Conservation (phyloP, 1,139 yeast species). For the Nakaseomyces nivariensis region DNA sequence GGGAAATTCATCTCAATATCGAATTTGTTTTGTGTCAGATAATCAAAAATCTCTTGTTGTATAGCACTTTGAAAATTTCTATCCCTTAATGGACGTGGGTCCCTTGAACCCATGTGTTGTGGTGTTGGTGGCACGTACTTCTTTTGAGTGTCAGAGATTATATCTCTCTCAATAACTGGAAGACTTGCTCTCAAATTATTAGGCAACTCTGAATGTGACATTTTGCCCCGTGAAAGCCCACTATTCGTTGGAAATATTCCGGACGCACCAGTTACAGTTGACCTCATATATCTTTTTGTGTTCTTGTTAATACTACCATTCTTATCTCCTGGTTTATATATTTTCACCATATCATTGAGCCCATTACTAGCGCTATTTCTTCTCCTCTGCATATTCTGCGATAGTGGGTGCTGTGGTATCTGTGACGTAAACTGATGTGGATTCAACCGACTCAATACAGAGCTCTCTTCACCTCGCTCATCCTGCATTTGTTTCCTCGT, state of each 20-base stretch:
- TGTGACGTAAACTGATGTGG: conserved; percentile 21
- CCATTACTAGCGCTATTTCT: conserved; percentile 18
- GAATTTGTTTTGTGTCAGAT: conserved; percentile 51
- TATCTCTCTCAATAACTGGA: neutral
- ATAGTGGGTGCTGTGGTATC: conserved; percentile 8
- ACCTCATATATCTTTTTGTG: conserved; percentile 8
- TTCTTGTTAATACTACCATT: neutral
- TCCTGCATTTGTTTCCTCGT: neutral
- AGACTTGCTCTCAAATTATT: neutral
- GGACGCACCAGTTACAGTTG: conserved; percentile 11
- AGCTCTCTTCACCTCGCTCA: neutral
- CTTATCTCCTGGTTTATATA: conserved; percentile 11
- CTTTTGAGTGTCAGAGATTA: neutral
- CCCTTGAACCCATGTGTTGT: conserved; percentile 29
- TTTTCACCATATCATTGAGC: conserved; percentile 16
- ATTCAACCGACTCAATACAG: conserved; percentile 8
- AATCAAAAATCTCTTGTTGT: conserved; percentile 60
- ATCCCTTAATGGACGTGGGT: conserved; percentile 74
- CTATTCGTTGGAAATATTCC: neutral
- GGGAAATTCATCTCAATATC: conserved; percentile 68
- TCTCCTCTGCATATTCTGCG: conserved; percentile 8
- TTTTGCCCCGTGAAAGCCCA: neutral
- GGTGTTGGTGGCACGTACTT: conserved; percentile 2
- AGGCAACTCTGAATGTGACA: neutral
- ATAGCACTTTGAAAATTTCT: conserved; percentile 52